Conservation (phyloP, 148 eudicot species). For the Camellia japonica region DNA sequence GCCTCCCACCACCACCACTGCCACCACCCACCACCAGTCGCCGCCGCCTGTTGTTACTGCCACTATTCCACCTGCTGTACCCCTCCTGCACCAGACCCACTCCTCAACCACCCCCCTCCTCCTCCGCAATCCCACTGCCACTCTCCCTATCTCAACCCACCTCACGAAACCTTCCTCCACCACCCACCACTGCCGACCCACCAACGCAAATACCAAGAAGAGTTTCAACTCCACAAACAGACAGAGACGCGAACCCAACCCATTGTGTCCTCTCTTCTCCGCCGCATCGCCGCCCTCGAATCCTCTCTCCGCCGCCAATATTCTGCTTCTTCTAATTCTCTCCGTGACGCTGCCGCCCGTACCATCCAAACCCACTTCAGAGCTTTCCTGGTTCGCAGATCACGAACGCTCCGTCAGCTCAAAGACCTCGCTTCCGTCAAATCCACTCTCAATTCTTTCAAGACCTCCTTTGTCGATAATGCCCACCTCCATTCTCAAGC, state of each 20-base stretch:
- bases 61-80: conserved; percentile 26
- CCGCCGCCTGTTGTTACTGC: conserved; percentile 31
- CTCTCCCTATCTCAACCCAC: conserved; percentile 14
- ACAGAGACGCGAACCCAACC: conserved; percentile 17
- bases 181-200: conserved; percentile 19
- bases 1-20: conserved; percentile 41
- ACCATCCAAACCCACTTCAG: conserved; percentile 82
- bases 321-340: conserved; percentile 23
- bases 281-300: conserved; percentile 71
- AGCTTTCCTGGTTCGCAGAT: conserved; percentile 69
- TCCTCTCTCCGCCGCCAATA: conserved; percentile 48
- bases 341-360: conserved; percentile 75
- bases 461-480: conserved; percentile 33
- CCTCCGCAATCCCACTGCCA: conserved; percentile 27
- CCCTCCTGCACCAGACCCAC: conserved; percentile 40
- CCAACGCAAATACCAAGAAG: conserved; percentile 11
- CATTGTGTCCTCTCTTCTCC: conserved; percentile 48
- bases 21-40: conserved; percentile 25
- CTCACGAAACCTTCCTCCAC: not conserved
- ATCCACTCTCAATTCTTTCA: conserved; percentile 47
- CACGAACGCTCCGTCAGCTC: conserved; percentile 60
- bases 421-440: conserved; percentile 67
- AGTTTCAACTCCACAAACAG: conserved; percentile 16
- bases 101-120: conserved; percentile 27
- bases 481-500: conserved; percentile 37